These are phyloP conservation scores for Aphanomyces astaci DNA, from an alignment of 352 stramenopile genomes.

Conservation along the genomic window DNA sequence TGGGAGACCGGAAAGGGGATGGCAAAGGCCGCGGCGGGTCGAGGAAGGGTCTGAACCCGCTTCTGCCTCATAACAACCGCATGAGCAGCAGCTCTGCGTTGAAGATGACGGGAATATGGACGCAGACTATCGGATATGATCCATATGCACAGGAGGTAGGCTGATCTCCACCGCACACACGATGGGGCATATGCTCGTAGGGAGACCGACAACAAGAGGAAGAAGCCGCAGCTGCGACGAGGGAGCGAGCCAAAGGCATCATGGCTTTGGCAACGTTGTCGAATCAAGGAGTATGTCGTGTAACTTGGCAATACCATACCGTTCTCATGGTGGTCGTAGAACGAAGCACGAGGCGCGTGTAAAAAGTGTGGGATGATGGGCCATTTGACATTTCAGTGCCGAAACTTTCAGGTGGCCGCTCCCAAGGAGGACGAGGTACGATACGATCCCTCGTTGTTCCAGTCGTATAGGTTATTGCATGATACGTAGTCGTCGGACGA, in stretches of 20 bases:
- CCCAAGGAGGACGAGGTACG: slow-evolving; percentile 32
- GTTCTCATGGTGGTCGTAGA: slow-evolving; percentile 31
- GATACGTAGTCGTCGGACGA: too few relatives aligned
- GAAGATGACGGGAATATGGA: slow-evolving; percentile 96
- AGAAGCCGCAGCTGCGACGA: slow-evolving; percentile 56
- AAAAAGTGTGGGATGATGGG: slow-evolving; percentile 88
- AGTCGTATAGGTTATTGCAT: too few relatives aligned
- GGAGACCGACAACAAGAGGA: slow-evolving; percentile 35
- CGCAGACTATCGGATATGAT: slow-evolving; percentile 95
- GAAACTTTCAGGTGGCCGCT: slow-evolving; percentile 44
- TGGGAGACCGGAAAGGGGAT: not conserved
- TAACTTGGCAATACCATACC: too few relatives aligned
- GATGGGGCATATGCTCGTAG: not conserved
- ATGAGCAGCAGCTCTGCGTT: slow-evolving; percentile 90
- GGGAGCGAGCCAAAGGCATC: slow-evolving; percentile 87
- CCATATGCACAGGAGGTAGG: slow-evolving; percentile 75
- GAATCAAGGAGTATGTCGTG: slow-evolving; percentile 78
- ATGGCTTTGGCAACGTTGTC: slow-evolving; percentile 93
- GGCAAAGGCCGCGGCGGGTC: not conserved
- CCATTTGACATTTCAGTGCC: slow-evolving; percentile 88
- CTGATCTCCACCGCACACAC: not conserved
- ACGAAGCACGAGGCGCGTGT: slow-evolving; percentile 66
- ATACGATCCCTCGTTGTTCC: too few relatives aligned
- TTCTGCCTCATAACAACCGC: slow-evolving; percentile 95
- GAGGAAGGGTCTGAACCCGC: not conserved